Percentiles rank a stretch among this genome's conserved stretches.
Conservation (phyloP, 1,284 basidiomycete species). For the Tylopilus sp. region DNA sequence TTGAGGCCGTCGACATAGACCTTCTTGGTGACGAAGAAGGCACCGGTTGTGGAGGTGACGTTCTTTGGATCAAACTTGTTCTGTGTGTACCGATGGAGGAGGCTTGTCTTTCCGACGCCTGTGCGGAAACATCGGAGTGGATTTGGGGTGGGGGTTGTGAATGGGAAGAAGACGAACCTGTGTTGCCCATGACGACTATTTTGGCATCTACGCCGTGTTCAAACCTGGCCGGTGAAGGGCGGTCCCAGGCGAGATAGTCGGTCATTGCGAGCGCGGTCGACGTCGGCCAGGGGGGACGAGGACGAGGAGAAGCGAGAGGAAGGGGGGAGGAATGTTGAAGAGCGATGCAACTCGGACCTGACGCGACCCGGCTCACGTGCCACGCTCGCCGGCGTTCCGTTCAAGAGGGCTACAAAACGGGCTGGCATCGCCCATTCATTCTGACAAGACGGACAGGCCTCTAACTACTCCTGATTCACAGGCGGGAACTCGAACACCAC, state of each 20-base stretch:
- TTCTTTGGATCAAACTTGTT: conserved; percentile 84
- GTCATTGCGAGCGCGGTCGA: conserved; percentile 38
- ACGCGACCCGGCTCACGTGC: conserved; percentile 37
- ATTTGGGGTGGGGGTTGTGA: conserved; percentile 8
- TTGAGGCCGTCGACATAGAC: conserved; percentile 83
- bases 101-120: conserved; percentile 94
- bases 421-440: conserved; percentile 26
- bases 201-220: conserved; percentile 90
- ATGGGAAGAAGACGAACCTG: conserved; percentile 51
- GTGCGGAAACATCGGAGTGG: conserved; percentile 12
- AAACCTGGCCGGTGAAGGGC: conserved; percentile 60
- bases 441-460: conserved; percentile 21
- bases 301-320: conserved; percentile 20
- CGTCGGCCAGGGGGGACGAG: conserved; percentile 22
- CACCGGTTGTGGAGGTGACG: conserved; percentile 90
- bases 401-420: conserved; percentile 30
- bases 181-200: conserved; percentile 95
- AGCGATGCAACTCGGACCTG: conserved; percentile 23
- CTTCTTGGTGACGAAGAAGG: conserved; percentile 94
- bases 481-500: conserved; percentile 88
- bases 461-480: conserved; percentile 57
- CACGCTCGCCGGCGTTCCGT: conserved; percentile 16
- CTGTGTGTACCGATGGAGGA: conserved; percentile 90
- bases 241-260: conserved; percentile 52
- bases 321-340: conserved; percentile 8